Evolutionary conservation across 2,329 filamentous ascomycete species (phyloP).

Genomic region (Elsinoe perseae): DNA sequence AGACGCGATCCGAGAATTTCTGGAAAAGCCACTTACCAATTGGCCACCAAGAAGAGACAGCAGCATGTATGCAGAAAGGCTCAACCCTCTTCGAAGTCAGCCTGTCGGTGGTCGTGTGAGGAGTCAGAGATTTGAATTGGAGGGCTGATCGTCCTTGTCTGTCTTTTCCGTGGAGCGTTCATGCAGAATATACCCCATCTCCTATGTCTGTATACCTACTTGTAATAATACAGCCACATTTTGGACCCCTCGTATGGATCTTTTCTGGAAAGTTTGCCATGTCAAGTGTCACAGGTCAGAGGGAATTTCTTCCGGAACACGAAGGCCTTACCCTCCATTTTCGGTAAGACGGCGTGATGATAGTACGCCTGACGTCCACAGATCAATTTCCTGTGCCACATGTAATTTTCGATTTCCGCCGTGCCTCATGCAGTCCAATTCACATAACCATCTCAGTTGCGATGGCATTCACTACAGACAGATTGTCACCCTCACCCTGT

Average conservation of each 20-base stretch:
- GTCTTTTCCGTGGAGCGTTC: conserved; percentile 2
- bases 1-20: conserved; percentile 10
- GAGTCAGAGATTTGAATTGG: conserved; percentile 6
- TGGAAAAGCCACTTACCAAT: background rate
- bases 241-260: background rate
- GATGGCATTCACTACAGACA: background rate
- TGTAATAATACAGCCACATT: conserved; percentile 1
- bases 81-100: conserved; percentile 8
- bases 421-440: background rate
- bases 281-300: background rate
- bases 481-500: background rate
- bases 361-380: background rate
- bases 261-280: background rate
- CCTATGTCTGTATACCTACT: background rate
- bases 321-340: background rate
- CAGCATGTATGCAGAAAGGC: conserved; percentile 4
- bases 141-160: background rate
- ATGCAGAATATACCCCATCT: conserved; percentile 6
- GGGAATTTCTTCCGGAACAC: background rate
- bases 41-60: conserved; percentile 7
- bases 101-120: background rate
- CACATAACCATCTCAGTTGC: background rate
- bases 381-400: background rate
- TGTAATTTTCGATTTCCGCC: background rate
- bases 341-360: background rate